Base-by-base conservation (phyloP, 202 grass and related monocot genomes). In the Tripidium arundinaceum region DNA sequence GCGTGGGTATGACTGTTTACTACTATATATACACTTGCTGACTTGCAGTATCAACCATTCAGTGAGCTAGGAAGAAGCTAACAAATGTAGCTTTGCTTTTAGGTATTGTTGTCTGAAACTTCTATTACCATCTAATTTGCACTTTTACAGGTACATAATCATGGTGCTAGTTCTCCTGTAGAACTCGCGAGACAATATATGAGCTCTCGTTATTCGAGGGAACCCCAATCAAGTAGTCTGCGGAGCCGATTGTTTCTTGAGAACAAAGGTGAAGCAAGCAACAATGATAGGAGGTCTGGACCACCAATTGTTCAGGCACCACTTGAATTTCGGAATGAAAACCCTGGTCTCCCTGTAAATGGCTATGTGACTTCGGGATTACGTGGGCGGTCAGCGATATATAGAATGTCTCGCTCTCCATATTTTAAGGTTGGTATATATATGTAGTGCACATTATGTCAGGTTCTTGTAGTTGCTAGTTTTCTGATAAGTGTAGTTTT, bases 341-440 rank as follows among this genome's bases (percentile, higher is more conserved):
- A 81, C 55, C 21, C 77, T 74, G 34, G 52, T 26, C 72, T 84
- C 68, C 66, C 81, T 22, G 25, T 77, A 54, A 87, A 95, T 90
- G 87, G 81, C 62, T 88, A 85, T 86, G 60, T 18, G 25, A 70
- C 84, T 76, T 81, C 89, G 1, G 77, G 87, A 87, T 81, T 72
- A 59, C 87, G 75, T 74, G 92, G 92, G 37, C 84, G 92, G 15
- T 87, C 92, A 81, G 92, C 92, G 4, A 90, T 95, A 74, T 86
- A 68, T 87, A 87, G 79, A 79, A 92, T 95, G 92, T 90, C 84
- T 34, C 79, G 89, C 31, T 92, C 89, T 86, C 92, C 92, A 76
- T 87, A 77, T 88, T 81, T 95, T 67, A 95, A 95, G 92, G 92
- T 92, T 74, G 14, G 63, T 63, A 41, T 79, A 41, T n/a, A n/a